Evolutionary conservation across 2,329 filamentous ascomycete species (phyloP).

Genomic region (Coniochaeta sp.): DNA sequence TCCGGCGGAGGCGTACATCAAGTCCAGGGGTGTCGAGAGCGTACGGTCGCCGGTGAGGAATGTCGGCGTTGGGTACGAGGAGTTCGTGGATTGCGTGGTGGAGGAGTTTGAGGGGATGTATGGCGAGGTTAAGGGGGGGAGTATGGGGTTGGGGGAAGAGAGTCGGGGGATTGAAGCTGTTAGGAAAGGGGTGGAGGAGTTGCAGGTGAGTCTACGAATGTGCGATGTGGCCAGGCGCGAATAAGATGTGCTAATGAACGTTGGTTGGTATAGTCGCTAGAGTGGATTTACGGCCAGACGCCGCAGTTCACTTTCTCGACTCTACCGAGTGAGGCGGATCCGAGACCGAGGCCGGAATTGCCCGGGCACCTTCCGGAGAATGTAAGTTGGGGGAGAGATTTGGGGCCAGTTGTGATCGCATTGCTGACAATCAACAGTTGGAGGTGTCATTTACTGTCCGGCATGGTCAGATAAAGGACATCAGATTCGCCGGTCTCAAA

Average conservation of each 20-base stretch:
- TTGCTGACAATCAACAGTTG: constrained; percentile 17
- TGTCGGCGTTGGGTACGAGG: constrained; percentile 47
- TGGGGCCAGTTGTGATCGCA: neutral
- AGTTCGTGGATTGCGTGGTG: constrained; percentile 50
- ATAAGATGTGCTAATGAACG: neutral
- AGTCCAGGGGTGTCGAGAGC: constrained; percentile 82
- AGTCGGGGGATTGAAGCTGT: constrained; percentile 32
- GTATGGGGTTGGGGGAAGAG: constrained; percentile 40
- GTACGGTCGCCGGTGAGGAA: constrained; percentile 82
- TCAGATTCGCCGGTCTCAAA: constrained; percentile 16
- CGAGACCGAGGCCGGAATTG: constrained; percentile 44
- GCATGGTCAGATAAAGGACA: constrained; percentile 28
- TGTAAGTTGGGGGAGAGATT: constrained; percentile 24
- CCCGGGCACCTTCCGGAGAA: constrained; percentile 39
- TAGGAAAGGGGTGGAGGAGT: constrained; percentile 30
- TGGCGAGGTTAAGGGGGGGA: constrained; percentile 28
- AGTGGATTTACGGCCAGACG: constrained; percentile 82
- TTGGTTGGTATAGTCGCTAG: constrained; percentile 37
- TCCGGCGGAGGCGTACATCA: constrained; percentile 70
- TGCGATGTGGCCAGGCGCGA: neutral
- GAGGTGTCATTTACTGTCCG: constrained; percentile 27
- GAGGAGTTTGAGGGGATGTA: constrained; percentile 65
- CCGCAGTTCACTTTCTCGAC: constrained; percentile 72
- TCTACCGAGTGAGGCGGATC: constrained; percentile 50
- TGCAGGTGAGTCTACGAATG: constrained; percentile 22